Base-by-base conservation (phyloP, 2,329 filamentous ascomycete genomes). In the Didymella lethalis region DNA sequence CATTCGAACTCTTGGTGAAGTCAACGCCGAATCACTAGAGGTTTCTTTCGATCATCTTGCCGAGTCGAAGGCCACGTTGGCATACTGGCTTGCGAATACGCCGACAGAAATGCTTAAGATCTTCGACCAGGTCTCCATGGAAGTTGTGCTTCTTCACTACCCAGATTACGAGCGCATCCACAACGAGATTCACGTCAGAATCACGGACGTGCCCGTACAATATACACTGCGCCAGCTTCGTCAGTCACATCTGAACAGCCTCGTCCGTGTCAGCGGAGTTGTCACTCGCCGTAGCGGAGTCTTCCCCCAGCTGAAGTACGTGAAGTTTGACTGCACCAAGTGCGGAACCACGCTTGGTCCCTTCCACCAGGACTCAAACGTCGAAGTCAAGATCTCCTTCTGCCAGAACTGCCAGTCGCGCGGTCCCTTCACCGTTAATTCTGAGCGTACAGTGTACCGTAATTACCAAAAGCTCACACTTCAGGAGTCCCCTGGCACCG, bases 381-480 rank as follows among this genome's bases (percentile, higher is more conserved):
- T 93, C 43, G 95, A 99, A 78, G 93, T 99, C 74, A 97, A 94
- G 80, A 92, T 99, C 68, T 92, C 91, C 0, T 99, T 91, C 82
- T 99, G 95, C 76, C 94, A 97, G 75, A 95, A 91, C 75, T 99
- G 95, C 79, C 94, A 98, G 79, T 96, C 92, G 38, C 89, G 92
- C 40, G 95, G 95, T 0, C 96, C 95, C 0, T 99, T 99, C 74
- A 96, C 90, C 0, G 83, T 99, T 65, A 98, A 98, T 80, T 95
- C 93, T 4, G 95, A 98, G 76, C 96, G 97, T 83, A 99, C 95
- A 0, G 91, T 99, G 16, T 99, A 99, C 80, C 90, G 95, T 63
- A 99, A 99, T 78, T 99, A 97, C 79, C 95, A 99, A 77, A 99
- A 97, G 75, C 83, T 99, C 69, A 99, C 95, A 0, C 85, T 99